Conservation (phyloP, 768 basidiomycete genomes). For the Coprinellus micaceus region DNA sequence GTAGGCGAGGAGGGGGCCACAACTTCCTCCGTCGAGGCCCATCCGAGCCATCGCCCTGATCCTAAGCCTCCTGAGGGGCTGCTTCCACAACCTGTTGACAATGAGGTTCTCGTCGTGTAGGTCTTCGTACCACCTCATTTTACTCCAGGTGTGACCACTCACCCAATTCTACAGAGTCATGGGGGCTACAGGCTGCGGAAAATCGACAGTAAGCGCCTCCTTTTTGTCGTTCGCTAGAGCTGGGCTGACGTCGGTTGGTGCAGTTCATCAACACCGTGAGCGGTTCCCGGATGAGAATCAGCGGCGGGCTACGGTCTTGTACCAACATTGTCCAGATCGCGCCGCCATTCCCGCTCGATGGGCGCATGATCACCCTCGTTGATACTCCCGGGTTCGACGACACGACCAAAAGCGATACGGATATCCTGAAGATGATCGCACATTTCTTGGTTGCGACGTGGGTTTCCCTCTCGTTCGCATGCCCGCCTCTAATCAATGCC, state of each 20-base stretch:
- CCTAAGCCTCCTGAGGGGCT: too few species aligned
- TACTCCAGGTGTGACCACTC: not conserved
- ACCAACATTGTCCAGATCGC: slow-evolving; percentile 44
- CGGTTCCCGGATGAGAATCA: slow-evolving; percentile 44
- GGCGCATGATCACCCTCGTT: slow-evolving; percentile 40
- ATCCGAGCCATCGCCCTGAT: too few species aligned
- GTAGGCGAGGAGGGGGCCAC: too few species aligned
- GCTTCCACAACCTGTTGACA: too few species aligned
- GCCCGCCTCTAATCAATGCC: not conserved
- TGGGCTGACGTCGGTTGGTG: not conserved
- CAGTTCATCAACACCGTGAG: slow-evolving; percentile 56
- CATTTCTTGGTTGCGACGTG: slow-evolving; percentile 33
- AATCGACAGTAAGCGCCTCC: slow-evolving; percentile 28
- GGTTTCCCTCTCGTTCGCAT: slow-evolving; percentile 7
- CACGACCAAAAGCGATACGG: slow-evolving; percentile 43
- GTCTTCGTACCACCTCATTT: not conserved
- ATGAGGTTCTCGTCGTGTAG: slow-evolving; percentile 2
- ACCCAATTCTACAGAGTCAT: slow-evolving; percentile 24
- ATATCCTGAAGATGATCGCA: slow-evolving; percentile 48
- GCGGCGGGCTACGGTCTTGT: slow-evolving; percentile 46
- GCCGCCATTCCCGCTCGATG: slow-evolving; percentile 40
- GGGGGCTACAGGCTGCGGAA: slow-evolving; percentile 39
- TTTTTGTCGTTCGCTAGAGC: not conserved
- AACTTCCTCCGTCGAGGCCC: too few species aligned
- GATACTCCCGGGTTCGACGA: slow-evolving; percentile 65